These are phyloP conservation scores for Leccinum pellstonianum DNA, from an alignment of 768 basidiomycete species.

Conservation along the genomic window DNA sequence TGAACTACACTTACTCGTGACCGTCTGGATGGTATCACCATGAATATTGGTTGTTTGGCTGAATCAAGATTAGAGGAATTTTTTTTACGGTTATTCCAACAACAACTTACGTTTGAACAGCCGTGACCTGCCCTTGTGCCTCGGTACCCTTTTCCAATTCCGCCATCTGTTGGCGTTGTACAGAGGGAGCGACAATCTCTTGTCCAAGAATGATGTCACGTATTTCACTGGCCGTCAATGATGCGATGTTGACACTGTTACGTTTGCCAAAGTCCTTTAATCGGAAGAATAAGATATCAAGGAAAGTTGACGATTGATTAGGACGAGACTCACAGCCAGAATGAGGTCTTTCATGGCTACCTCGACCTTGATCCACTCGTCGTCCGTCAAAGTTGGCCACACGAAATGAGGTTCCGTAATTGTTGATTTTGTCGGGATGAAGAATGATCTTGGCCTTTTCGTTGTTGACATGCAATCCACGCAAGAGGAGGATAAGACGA, in stretches of 20 bases:
- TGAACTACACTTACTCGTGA: conserved; percentile 67
- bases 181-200: conserved; percentile 94
- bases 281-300: conserved; percentile 16
- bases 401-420: conserved; percentile 85
- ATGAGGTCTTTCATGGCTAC: conserved; percentile 98
- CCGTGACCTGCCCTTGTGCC: conserved; percentile 93
- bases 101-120: conserved; percentile 74
- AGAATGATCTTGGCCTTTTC: conserved; percentile 96
- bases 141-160: conserved; percentile 96
- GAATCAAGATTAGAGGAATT: conserved; percentile 9
- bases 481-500: conserved; percentile 92
- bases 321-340: conserved; percentile 55
- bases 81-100: background rate
- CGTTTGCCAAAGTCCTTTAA: conserved; percentile 94
- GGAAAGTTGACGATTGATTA: background rate
- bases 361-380: conserved; percentile 99
- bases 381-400: conserved; percentile 90
- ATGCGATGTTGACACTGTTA: conserved; percentile 98
- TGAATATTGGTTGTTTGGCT: conserved; percentile 97
- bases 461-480: conserved; percentile 97
- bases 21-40: conserved; percentile 92
- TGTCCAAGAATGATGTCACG: conserved; percentile 98
- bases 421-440: conserved; percentile 92
- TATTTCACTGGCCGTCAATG: conserved; percentile 93
- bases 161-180: conserved; percentile 98